Evolutionary conservation across 768 basidiomycete species (phyloP), one percentile per base, ranked within the genome.

Genomic region (Amanita jacksonii): DNA sequence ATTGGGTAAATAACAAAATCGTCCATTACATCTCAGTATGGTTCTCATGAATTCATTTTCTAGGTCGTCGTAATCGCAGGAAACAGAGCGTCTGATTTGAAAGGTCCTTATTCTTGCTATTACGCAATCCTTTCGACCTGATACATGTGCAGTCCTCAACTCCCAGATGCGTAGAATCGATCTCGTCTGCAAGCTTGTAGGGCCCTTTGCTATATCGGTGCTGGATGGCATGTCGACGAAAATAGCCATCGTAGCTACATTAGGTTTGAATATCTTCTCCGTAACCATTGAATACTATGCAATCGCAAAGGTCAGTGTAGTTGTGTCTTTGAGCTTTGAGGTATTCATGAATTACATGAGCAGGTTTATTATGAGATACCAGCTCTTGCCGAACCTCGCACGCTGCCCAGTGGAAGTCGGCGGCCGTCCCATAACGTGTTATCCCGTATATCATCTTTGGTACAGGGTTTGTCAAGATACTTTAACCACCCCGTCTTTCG

Each of bases 131-230:
- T 20, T 12, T 18, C 3, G 6, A 33, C 20, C 24, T 22, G n/a
- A 24, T 23, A 12, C n/a, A 5, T 34, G 13, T 15, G 13, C 15
- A 57, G 55, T 38, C 15, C 43, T 57, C 9, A 62, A 62, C 33
- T 52, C 60, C 12, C 52, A 54, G 25, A 62, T 62, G 57, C 54
- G 60, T 9, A 54, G 59, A 20, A 62, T 62, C 23, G 60, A 62
- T 35, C 49, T 62, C 3, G 49, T 60, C 20, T 59, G 54, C 44
- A 61, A 61, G 47, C 51, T 61, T 8, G 38, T 51, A 8, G 57
- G 54, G 2, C 57, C 55, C 1, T 51, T 57, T 23, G 42, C 41
- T 16, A 57, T 61, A 20, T 51, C 60, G 5, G n/a, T 60, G 8
- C 42, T 59, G 30, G 45, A 55, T 19, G 54, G 56, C 8, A 37